Percentiles rank a stretch among this genome's conserved stretches.
Evolutionary conservation across 768 basidiomycete species (phyloP).

Genomic region (Suillus subalutaceus): DNA sequence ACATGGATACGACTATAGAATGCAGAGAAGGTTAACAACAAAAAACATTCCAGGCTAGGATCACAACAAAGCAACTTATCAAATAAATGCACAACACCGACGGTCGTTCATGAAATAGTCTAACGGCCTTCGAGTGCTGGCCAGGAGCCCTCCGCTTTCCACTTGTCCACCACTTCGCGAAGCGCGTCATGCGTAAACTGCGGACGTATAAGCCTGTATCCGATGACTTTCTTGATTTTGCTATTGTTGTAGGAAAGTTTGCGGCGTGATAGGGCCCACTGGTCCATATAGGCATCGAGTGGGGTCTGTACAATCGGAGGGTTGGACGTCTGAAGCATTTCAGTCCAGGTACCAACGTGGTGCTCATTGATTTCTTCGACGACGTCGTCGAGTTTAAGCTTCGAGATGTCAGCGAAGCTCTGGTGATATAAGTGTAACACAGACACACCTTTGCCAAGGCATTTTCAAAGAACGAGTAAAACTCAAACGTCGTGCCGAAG

Average conservation of each 20-base stretch:
- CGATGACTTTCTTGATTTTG: constrained; percentile 75
- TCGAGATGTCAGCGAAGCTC: constrained; percentile 6
- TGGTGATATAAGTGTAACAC: constrained; percentile 7
- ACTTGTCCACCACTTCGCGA: constrained; percentile 75
- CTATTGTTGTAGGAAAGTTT: constrained; percentile 65
- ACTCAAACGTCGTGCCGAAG: constrained; percentile 82
- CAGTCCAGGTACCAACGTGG: constrained; percentile 81
- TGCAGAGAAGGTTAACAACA: constrained; percentile 13
- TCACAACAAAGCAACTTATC: constrained; percentile 12
- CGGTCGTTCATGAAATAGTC: not conserved
- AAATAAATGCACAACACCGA: constrained; percentile 18
- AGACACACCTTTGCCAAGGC: constrained; percentile 61
- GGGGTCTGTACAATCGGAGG: constrained; percentile 75
- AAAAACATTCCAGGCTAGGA: constrained; percentile 5
- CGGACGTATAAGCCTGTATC: constrained; percentile 67
- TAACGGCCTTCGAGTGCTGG: constrained; percentile 24
- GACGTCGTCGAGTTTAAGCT: constrained; percentile 69
- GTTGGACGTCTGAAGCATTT: constrained; percentile 73
- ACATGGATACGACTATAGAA: constrained; percentile 18
- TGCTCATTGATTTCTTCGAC: constrained; percentile 86
- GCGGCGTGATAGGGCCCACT: constrained; percentile 70
- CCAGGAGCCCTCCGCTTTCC: constrained; percentile 68
- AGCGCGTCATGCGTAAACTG: constrained; percentile 62
- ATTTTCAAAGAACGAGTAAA: constrained; percentile 71
- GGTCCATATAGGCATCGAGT: constrained; percentile 79